Base-by-base conservation (phyloP, 1,139 yeast genomes). In the Geotrichum fermentans region DNA sequence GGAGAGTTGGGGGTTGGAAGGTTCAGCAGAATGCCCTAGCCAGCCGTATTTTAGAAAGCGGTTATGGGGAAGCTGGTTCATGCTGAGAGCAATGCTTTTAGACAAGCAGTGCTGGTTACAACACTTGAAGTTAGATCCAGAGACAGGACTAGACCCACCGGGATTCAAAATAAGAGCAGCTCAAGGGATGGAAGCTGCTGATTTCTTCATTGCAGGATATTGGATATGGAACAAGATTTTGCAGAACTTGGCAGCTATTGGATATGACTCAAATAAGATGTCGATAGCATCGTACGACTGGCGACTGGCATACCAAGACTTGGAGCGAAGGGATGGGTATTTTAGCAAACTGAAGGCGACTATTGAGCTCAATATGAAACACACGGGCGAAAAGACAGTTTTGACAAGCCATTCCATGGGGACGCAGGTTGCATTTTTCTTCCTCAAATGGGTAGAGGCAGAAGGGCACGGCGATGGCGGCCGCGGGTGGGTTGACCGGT, bases 181-280 rank as follows among this genome's bases (percentile, higher is more conserved):
- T 0, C 96, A 87, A 63, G 98, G 98, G 0, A 87, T 92, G 67
- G 97, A 92, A 59, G 95, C 97, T 1, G 94, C 96, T 0, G 98
- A 92, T 68, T 92, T 89, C 67, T 92, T 92, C 63, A 81, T 92
- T 66, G 88, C 97, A 3, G 98, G 98, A 0, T 92, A 92, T 67
- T 92, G 98, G 98, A 87, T 92, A 59, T 92, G 98, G 98, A 88
- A 88, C 65, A 92, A 94, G 64, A 79, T 92, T 49, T 72, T 92
- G 16, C 96, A 92, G 64, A 94, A 94, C 61, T 72, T 94, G 56
- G 95, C 96, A 1, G 97, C 88, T 0, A 78, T 94, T 55, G 97
- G 97, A 0, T 92, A 92, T 66, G 95, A 88, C 40, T 92, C 96
- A 2, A 83, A 88, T 59, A 86, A 79, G 60, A 89, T 92, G 97